Evolutionary conservation across 1,284 basidiomycete genomes (phyloP).

Genomic region (Hemileia vastatrix): DNA sequence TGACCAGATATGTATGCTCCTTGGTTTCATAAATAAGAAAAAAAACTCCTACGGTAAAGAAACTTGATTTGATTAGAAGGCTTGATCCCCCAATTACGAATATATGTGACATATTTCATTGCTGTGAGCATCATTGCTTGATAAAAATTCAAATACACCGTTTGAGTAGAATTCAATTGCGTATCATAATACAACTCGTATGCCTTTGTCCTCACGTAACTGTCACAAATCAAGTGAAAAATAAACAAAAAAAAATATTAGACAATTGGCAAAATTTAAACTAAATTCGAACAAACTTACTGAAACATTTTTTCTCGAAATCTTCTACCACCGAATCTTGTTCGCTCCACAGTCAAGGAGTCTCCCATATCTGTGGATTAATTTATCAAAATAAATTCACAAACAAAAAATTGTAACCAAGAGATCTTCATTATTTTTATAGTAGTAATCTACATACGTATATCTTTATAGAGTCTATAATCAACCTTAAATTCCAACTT

Average conservation of each 20-base stretch:
- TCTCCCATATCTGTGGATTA: conserved; percentile 6
- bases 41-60: too few species aligned
- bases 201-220: conserved; percentile 57
- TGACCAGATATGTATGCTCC: too few species aligned
- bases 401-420: too few species aligned
- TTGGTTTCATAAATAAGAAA: too few species aligned
- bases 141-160: conserved; percentile 70
- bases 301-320: conserved; percentile 20
- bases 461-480: conserved; percentile 25
- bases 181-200: conserved; percentile 71
- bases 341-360: conserved; percentile 18
- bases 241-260: not conserved
- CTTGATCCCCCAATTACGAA: conserved; percentile 58
- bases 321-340: conserved; percentile 6
- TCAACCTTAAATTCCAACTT: conserved; percentile 35
- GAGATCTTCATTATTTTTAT: too few species aligned
- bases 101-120: conserved; percentile 78
- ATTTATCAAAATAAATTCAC: too few species aligned
- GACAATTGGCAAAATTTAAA: not conserved
- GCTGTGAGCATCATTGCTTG: conserved; percentile 74
- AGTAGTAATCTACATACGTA: conserved; percentile 14
- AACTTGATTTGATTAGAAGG: too few species aligned
- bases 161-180: conserved; percentile 56
- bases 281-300: not conserved
- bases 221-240: too few species aligned